phyloP scores from a whole-genome alignment of 768 basidiomycete genomes.

The Kwoniella newhampshirensis region DNA sequence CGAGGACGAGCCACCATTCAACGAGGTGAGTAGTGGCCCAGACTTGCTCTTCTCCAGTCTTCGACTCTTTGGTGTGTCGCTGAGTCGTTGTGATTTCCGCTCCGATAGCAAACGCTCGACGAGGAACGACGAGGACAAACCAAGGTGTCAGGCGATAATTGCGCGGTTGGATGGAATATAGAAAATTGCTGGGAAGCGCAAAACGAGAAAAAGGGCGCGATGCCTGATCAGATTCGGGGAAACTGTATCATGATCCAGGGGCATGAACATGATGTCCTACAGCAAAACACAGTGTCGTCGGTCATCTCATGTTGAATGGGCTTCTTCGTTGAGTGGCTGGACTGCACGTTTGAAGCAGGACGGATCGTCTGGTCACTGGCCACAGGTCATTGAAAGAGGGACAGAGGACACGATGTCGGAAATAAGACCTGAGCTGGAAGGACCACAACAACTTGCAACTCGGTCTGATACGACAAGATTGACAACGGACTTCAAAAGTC shows the following conservation, averaged over 20 bases:
- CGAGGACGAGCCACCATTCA: constrained; percentile 98
- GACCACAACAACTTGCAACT: too few species aligned
- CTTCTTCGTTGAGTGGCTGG: too few species aligned
- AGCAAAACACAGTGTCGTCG: too few species aligned
- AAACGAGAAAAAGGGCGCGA: too few species aligned
- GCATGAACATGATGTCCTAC: constrained; percentile 1
- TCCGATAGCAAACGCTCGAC: constrained; percentile 33
- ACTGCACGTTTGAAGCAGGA: too few species aligned
- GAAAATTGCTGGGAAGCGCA: background rate
- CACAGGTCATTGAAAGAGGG: too few species aligned
- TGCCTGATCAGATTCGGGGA: background rate
- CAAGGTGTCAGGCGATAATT: constrained; percentile 48
- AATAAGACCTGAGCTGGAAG: too few species aligned
- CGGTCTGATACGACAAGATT: background rate
- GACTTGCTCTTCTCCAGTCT: constrained; percentile 11
- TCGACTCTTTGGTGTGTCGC: background rate
- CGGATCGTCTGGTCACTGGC: too few species aligned
- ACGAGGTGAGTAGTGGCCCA: constrained; percentile 82
- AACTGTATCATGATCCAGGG: background rate
- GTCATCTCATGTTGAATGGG: too few species aligned
- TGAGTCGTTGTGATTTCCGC: background rate
- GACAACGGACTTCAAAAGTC: constrained; percentile 30
- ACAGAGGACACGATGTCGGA: too few species aligned
- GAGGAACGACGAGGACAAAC: constrained; percentile 49
- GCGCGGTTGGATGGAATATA: constrained; percentile 1